These are phyloP conservation scores for Tuber melanosporum DNA, from an alignment of 495 filamentous ascomycete species.

Conservation along the genomic window DNA sequence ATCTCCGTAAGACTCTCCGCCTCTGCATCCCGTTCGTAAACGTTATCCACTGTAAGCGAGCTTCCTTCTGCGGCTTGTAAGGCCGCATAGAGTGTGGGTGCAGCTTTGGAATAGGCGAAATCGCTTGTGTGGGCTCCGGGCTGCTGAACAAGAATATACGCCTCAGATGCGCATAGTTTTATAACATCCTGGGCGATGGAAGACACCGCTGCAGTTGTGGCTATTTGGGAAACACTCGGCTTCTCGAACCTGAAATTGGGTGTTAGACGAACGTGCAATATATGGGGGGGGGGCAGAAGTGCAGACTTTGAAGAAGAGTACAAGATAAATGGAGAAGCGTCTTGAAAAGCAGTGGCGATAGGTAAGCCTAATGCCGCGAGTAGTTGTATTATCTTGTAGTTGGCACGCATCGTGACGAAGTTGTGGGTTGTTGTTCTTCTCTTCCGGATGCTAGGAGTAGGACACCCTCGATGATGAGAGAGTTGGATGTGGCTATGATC, in stretches of 20 bases:
- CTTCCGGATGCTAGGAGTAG: conserved; percentile 2
- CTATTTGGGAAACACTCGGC: conserved; percentile 39
- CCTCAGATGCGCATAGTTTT: conserved; percentile 61
- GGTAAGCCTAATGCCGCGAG: conserved; percentile 22
- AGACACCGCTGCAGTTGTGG: conserved; percentile 46
- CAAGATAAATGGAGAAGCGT: conserved; percentile 81
- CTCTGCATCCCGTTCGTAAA: conserved; percentile 29
- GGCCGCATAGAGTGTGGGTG: conserved; percentile 52
- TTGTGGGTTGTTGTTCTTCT: conserved; percentile 7
- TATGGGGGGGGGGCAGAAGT: conserved; percentile 21
- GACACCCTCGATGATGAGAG: conserved; percentile 17
- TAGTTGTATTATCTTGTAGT: conserved; percentile 14
- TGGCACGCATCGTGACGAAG: conserved; percentile 18
- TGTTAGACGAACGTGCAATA: conserved; percentile 23
- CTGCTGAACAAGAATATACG: conserved; percentile 75
- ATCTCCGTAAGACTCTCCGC: conserved; percentile 51
- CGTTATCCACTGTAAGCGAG: conserved; percentile 38
- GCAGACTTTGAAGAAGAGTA: conserved; percentile 73
- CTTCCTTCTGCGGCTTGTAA: conserved; percentile 30
- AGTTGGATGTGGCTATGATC: conserved; percentile 18
- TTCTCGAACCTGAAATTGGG: conserved; percentile 40
- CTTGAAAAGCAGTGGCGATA: conserved; percentile 57
- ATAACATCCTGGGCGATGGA: conserved; percentile 50
- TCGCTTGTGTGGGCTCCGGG: conserved; percentile 67
- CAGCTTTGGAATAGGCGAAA: conserved; percentile 50